These are phyloP conservation scores for Myriosclerotinia duriaeana DNA, from an alignment of 2,329 filamentous ascomycete species.

Conservation along the genomic window DNA sequence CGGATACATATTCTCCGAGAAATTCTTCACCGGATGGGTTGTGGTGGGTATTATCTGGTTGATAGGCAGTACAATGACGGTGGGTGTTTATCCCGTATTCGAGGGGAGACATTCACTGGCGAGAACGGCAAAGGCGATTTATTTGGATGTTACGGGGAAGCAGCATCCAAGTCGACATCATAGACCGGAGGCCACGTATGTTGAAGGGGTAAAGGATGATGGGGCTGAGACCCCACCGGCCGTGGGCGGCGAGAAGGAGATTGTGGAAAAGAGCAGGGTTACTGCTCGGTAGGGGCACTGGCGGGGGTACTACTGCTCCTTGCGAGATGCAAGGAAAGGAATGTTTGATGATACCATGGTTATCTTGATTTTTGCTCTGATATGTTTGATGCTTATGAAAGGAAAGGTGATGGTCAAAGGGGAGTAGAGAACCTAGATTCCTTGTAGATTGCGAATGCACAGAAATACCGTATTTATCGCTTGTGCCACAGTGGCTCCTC, in stretches of 20 bases:
- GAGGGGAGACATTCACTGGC: constrained; percentile 70
- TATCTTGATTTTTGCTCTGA: neutral
- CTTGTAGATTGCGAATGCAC: neutral
- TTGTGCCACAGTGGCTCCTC: neutral
- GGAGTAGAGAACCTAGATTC: too few relatives aligned
- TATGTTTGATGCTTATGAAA: neutral
- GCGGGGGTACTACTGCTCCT: neutral
- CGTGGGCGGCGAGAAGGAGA: constrained; percentile 28
- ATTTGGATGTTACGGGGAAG: constrained; percentile 55
- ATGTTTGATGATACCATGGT: constrained; percentile 6
- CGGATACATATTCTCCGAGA: constrained; percentile 77
- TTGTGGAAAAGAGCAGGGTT: constrained; percentile 21
- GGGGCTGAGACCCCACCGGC: constrained; percentile 32
- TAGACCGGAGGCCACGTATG: constrained; percentile 34
- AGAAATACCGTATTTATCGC: neutral
- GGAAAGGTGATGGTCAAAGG: neutral
- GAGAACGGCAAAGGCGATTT: constrained; percentile 61
- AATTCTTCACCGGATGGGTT: constrained; percentile 82
- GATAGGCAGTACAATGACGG: constrained; percentile 68
- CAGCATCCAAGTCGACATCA: constrained; percentile 37
- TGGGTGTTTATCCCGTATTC: constrained; percentile 78
- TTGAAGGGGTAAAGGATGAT: constrained; percentile 34
- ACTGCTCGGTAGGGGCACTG: neutral
- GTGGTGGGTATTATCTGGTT: constrained; percentile 77
- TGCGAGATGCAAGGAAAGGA: neutral